Evolutionary conservation across 169 alveolate species (phyloP), one percentile per base, ranked within the genome.

Genomic region (Cryptosporidium andersoni): DNA sequence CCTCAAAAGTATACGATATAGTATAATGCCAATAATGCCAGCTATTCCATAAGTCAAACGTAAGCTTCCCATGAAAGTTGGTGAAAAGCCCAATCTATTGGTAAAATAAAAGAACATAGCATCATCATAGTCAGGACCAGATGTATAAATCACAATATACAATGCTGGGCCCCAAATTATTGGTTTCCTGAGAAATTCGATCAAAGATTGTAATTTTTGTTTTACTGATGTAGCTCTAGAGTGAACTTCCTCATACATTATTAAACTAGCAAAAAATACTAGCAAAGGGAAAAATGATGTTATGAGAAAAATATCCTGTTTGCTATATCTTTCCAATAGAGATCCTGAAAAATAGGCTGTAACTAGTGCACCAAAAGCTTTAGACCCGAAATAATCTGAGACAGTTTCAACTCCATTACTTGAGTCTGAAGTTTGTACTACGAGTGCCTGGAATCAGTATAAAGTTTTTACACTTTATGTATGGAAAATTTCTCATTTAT

Each of bases 261-360:
- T 92, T 81, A 92, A 60, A 85, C 97, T 89, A 63, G 94, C 81
- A 36, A 92, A 16, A 25, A 92, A 92, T 34, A 95, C 92, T n/a
- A 91, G 81, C 48, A 93, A 82, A 8, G 98, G 98, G 66, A 92
- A 97, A 6, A 88, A 43, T 1, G 98, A 91, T 3, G 99, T 96
- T 3, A 95, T 94, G 63, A 92, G 80, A 89, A 94, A 94, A 16
- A 94, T 91, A 64, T 89, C 92, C 66, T 91, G 93, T 91, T 95
- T 94, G 25, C 95, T 81, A 65, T 92, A 88, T n/a, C 64, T 81
- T 66, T 95, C 98, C 11, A 96, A 80, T 63, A 96, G 81, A 58
- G 93, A 92, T 1, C 99, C 99, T 66, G 98, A 95, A 64, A 94
- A 92, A 90, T 96, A 96, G 11, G 99, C 97, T 51, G 96, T 97